Evolutionary conservation across 495 filamentous ascomycete species (phyloP), one percentile per base, ranked within the genome.

Genomic region (Aspergillus carlsbadensis): DNA sequence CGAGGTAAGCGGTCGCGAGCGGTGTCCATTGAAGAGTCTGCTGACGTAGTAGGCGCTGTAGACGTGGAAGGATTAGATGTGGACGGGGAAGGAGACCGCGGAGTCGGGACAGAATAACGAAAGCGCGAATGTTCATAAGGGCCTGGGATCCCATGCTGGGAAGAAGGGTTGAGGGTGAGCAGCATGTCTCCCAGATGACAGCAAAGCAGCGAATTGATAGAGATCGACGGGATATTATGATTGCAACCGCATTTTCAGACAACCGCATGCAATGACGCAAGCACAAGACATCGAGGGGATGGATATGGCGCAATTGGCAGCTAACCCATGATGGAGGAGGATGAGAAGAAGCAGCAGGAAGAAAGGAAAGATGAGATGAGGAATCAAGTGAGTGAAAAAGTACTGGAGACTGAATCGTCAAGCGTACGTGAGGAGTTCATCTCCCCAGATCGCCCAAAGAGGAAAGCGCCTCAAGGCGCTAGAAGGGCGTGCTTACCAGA

Each of bases 121-220:
- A 66, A 22, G 34, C 65, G 52, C 39, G 74, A 65, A 61, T 72
- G 73, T 44, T 76, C 76, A 76, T 77, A 66, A 54, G 63, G 58
- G 24, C 49, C 63, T 60, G 69, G 69, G 41, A 70, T 64, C 52
- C 66, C 75, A 64, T 71, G 71, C 68, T 75, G 69, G 49, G 67
- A 59, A 39, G 61, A 54, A 42, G 70, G 62, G 57, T 74, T 76
- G 21, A 77, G 64, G 61, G 76, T 79, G 56, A 79, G 75, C 55
- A 74, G 69, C 70, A 76, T 73, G 33, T 41, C 45, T 60, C 44
- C 14, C 35, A 50, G 8, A 54, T 21, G 57, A 40, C 49, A 51
- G 22, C 44, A 22, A 29, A 13, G 21, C 1, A 40, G 26, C 31
- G 13, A 29, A n/a, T 56, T 49, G 54, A 41, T 36, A 56, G 42